Conservation (phyloP, 108 stramenopile species). For the Craspedostauros australis region DNA sequence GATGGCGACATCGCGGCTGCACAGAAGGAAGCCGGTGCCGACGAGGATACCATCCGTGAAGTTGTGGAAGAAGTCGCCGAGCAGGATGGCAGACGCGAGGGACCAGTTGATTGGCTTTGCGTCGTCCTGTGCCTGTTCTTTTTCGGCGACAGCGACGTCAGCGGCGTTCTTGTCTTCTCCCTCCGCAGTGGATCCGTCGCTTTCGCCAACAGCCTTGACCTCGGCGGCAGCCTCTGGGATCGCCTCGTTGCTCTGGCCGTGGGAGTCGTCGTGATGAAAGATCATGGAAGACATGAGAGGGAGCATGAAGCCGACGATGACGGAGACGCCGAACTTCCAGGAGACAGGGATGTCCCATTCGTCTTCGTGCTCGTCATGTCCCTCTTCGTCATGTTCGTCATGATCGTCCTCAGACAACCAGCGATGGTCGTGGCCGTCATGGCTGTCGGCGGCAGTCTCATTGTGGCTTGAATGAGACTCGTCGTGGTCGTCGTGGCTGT, state of each 20-base stretch:
- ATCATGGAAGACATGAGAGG: slow-evolving; percentile 44
- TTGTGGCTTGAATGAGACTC: neutral
- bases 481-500: too few relatives aligned
- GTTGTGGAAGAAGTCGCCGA: slow-evolving; percentile 76
- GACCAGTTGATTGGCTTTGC: slow-evolving; percentile 19
- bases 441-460: slow-evolving; percentile 4
- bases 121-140: slow-evolving; percentile 4
- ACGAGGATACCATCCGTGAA: slow-evolving; percentile 83
- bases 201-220: too few relatives aligned
- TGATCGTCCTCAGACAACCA: slow-evolving; percentile 25
- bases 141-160: neutral
- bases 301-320: slow-evolving; percentile 68
- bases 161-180: too few relatives aligned
- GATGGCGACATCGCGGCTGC: slow-evolving; percentile 32
- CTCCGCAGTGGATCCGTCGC: too few relatives aligned
- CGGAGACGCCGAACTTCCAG: slow-evolving; percentile 59
- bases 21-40: slow-evolving; percentile 62
- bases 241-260: too few relatives aligned
- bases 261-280: slow-evolving; percentile 36
- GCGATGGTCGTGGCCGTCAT: slow-evolving; percentile 29
- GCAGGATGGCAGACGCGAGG: slow-evolving; percentile 16
- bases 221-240: too few relatives aligned
- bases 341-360: slow-evolving; percentile 30
- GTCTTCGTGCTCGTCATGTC: slow-evolving; percentile 30
- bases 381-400: too few relatives aligned